Conservation (phyloP, 2,329 filamentous ascomycete genomes). For the Myriosclerotinia scirpicola region DNA sequence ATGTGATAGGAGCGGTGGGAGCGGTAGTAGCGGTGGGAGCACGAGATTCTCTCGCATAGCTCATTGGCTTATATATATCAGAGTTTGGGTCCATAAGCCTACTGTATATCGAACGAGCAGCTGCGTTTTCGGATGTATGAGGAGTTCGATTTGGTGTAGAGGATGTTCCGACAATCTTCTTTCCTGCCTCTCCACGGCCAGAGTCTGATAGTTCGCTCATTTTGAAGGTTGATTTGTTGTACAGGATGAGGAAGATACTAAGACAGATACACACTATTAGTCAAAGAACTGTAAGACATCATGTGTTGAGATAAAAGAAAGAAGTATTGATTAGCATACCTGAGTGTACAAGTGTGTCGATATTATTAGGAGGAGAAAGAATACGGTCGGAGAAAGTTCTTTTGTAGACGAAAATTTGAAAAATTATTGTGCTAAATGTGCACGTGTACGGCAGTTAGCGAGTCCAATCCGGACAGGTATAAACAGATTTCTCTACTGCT, state of each 20-base stretch:
- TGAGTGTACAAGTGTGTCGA: not conserved
- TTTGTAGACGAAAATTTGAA: not conserved
- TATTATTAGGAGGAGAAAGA: not conserved
- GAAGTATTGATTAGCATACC: not conserved
- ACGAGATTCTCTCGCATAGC: not conserved
- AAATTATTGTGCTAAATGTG: not conserved
- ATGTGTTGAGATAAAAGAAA: fast-evolving
- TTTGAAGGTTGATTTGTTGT: not conserved
- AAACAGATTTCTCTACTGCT: not conserved
- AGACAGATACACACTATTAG: not conserved
- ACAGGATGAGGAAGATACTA: not conserved
- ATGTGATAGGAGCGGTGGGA: not conserved
- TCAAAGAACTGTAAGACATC: not conserved
- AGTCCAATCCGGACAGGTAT: not conserved
- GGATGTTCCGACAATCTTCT: not conserved
- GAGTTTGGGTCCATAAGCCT: too few species aligned
- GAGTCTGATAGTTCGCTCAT: not conserved
- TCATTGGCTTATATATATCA: too few species aligned
- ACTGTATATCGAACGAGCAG: too few species aligned
- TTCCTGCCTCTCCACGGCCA: not conserved
- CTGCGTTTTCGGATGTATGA: not conserved
- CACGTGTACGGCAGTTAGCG: not conserved
- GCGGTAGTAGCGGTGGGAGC: fast-evolving
- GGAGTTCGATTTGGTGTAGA: not conserved
- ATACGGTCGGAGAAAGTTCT: not conserved